phyloP scores from a whole-genome alignment of 2,329 filamentous ascomycete species.

The Fusarium sp. region DNA sequence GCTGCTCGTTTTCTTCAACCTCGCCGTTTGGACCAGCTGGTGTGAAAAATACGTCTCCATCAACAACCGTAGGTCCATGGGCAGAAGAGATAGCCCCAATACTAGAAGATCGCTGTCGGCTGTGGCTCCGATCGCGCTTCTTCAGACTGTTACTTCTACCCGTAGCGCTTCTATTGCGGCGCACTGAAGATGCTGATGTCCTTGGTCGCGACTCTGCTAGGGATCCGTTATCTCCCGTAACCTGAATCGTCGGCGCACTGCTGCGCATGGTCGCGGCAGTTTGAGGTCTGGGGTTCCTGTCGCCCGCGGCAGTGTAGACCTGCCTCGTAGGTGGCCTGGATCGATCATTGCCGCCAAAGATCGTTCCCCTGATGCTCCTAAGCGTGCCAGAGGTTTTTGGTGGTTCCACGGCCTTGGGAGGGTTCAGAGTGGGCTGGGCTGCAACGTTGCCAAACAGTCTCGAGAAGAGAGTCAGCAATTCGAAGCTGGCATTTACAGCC shows the following conservation, averaged over 20 bases:
- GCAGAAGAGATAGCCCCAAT: slow-evolving; percentile 48
- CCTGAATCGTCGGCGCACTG: slow-evolving; percentile 76
- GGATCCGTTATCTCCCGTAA: slow-evolving; percentile 72
- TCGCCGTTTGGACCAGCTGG: slow-evolving; percentile 54
- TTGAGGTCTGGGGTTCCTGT: slow-evolving; percentile 51
- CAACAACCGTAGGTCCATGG: slow-evolving; percentile 56
- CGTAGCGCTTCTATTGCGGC: slow-evolving; percentile 57
- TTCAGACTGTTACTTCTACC: slow-evolving; percentile 62
- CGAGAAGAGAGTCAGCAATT: slow-evolving; percentile 83
- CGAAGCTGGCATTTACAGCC: slow-evolving; percentile 88
- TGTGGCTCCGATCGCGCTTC: slow-evolving; percentile 63
- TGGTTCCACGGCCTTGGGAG: slow-evolving; percentile 59
- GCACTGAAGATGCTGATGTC: slow-evolving; percentile 48
- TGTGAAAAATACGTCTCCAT: slow-evolving; percentile 63
- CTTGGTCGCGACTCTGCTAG: slow-evolving; percentile 48
- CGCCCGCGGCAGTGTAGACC: slow-evolving; percentile 49
- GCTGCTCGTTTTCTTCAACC: slow-evolving; percentile 50
- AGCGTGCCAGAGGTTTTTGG: slow-evolving; percentile 79
- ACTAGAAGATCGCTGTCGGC: slow-evolving; percentile 58
- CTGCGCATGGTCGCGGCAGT: slow-evolving; percentile 57
- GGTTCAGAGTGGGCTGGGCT: slow-evolving; percentile 58
- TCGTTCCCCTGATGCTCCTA: slow-evolving; percentile 76
- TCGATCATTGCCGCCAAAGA: slow-evolving; percentile 74
- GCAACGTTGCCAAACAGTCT: slow-evolving; percentile 75
- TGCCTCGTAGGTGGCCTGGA: slow-evolving; percentile 56